phyloP scores from a whole-genome alignment of 2,329 filamentous ascomycete genomes.

The Neocatenulostroma microsporum region DNA sequence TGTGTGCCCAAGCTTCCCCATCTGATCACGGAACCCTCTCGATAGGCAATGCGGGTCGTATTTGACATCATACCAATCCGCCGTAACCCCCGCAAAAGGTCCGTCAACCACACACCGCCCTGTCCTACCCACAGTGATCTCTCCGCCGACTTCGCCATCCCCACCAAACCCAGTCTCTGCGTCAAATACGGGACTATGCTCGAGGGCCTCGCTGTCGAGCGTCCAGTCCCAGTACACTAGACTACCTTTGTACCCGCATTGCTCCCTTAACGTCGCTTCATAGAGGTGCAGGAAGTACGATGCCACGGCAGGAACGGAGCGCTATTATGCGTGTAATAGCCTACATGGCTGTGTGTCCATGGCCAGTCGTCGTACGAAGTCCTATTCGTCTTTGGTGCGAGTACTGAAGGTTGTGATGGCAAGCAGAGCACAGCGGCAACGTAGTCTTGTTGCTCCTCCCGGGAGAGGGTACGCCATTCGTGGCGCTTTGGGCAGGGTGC shows the following conservation, averaged over 20 bases:
- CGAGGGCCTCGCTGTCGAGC: slow-evolving; percentile 12
- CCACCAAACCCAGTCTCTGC: slow-evolving; percentile 16
- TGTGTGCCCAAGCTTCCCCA: slow-evolving; percentile 14
- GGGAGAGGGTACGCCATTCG: slow-evolving; percentile 19
- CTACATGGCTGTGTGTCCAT: slow-evolving; percentile 16
- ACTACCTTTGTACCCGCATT: slow-evolving; percentile 19
- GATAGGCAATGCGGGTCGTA: slow-evolving; percentile 18
- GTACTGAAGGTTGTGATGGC: slow-evolving; percentile 13
- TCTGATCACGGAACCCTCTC: slow-evolving; percentile 14
- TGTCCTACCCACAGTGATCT: slow-evolving; percentile 11
- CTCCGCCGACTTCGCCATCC: slow-evolving; percentile 9
- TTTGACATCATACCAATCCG: slow-evolving; percentile 11
- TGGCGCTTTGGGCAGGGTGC: slow-evolving; percentile 3
- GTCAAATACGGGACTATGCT: slow-evolving; percentile 12
- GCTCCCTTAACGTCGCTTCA: slow-evolving; percentile 16
- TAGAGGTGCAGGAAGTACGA: slow-evolving; percentile 22
- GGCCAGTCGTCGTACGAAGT: slow-evolving; percentile 23
- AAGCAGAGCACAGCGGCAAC: slow-evolving; percentile 21
- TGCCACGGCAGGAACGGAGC: slow-evolving; percentile 23
- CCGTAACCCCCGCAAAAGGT: slow-evolving; percentile 16
- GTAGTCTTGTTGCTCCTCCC: slow-evolving; percentile 16
- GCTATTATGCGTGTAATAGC: slow-evolving; percentile 16
- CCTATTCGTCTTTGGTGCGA: slow-evolving; percentile 8
- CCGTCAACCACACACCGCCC: slow-evolving; percentile 22
- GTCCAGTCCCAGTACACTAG: slow-evolving; percentile 25